phyloP scores from a whole-genome alignment of 371 early-diverging fungal genomes.

The Mortierella sp. region DNA sequence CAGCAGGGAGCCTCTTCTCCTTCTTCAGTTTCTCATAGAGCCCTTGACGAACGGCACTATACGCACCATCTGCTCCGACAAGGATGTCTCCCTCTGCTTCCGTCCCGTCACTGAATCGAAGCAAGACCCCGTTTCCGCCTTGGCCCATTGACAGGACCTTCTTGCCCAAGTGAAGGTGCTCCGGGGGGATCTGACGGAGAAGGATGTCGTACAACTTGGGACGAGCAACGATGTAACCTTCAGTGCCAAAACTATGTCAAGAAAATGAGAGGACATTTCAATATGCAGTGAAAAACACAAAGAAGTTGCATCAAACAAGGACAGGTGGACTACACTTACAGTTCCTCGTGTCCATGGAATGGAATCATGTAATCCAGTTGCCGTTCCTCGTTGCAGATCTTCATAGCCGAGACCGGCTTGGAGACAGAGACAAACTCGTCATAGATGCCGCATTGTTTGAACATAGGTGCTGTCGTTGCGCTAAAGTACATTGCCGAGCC shows the following conservation, averaged over 20 bases:
- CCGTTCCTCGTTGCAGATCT: neutral
- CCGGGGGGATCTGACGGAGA: constrained; percentile 13
- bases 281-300: neutral
- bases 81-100: constrained; percentile 35
- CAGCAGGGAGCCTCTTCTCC: constrained; percentile 22
- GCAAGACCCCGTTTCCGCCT: constrained; percentile 30
- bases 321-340: neutral
- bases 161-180: constrained; percentile 32
- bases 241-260: neutral
- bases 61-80: constrained; percentile 46
- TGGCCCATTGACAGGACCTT: constrained; percentile 36
- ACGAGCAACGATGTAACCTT: constrained; percentile 29
- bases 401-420: neutral
- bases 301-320: too few relatives aligned
- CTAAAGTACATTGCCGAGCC: neutral
- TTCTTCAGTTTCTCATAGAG: constrained; percentile 22
- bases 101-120: constrained; percentile 36
- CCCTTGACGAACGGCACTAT: constrained; percentile 33
- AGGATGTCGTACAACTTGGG: constrained; percentile 27
- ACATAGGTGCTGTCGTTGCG: neutral
- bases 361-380: neutral
- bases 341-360: neutral
- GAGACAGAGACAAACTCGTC: neutral
- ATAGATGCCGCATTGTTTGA: neutral
- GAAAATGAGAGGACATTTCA: too few relatives aligned